Percentiles rank a stretch among this genome's conserved stretches.
phyloP scores from a whole-genome alignment of 2,329 filamentous ascomycete genomes.

The Zarea fungicola region DNA sequence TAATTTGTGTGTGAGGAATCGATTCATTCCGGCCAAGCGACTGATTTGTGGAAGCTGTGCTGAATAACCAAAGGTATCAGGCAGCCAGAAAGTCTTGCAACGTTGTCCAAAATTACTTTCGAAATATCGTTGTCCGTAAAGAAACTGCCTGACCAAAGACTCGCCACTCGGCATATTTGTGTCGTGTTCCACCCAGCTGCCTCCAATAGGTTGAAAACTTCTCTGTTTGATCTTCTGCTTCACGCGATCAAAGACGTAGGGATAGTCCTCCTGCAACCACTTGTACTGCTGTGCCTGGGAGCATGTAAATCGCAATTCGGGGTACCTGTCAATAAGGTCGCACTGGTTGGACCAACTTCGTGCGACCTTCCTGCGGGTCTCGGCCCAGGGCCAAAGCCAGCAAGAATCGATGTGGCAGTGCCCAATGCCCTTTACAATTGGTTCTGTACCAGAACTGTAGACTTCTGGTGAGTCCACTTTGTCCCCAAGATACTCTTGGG shows the following conservation, averaged over 20 bases:
- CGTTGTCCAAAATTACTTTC: conserved; percentile 87
- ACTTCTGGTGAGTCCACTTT: conserved; percentile 78
- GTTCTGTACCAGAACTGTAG: conserved; percentile 68
- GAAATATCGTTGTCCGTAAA: conserved; percentile 94
- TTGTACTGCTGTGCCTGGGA: conserved; percentile 98
- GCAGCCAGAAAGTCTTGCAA: conserved; percentile 92
- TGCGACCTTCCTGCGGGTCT: conserved; percentile 94
- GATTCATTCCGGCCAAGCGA: conserved; percentile 87
- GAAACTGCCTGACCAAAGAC: conserved; percentile 85
- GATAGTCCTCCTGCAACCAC: conserved; percentile 89
- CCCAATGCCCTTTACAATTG: conserved; percentile 82
- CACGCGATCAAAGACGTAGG: conserved; percentile 81
- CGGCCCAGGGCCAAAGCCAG: conserved; percentile 97
- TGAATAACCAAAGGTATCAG: conserved; percentile 97
- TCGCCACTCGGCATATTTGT: conserved; percentile 97
- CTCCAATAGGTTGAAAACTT: conserved; percentile 89
- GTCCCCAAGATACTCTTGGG: conserved; percentile 73
- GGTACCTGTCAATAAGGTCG: conserved; percentile 89
- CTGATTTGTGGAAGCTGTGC: conserved; percentile 91
- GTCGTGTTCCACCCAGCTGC: conserved; percentile 98
- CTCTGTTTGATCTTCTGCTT: conserved; percentile 87
- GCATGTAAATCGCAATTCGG: conserved; percentile 85
- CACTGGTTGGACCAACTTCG: conserved; percentile 97
- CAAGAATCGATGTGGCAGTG: conserved; percentile 98
- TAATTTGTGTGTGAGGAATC: conserved; percentile 96